Evolutionary conservation across 2,329 filamentous ascomycete genomes (phyloP).

Genomic region (Paecilomyces variotii): DNA sequence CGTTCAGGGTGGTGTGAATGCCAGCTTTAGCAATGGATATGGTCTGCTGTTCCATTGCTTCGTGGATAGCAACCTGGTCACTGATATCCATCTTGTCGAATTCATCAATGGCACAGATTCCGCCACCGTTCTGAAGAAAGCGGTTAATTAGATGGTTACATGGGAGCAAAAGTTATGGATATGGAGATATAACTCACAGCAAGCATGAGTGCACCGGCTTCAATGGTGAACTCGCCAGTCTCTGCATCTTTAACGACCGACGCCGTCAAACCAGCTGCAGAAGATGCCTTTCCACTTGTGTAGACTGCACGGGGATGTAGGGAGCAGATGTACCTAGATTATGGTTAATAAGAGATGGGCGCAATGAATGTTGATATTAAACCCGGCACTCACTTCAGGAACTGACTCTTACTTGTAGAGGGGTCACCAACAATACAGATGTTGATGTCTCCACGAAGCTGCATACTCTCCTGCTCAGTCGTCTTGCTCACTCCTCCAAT

Average conservation of each 20-base stretch:
- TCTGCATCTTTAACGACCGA: constrained; percentile 97
- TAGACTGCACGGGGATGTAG: constrained; percentile 96
- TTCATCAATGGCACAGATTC: constrained; percentile 96
- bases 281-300: constrained; percentile 95
- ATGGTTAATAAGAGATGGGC: not conserved
- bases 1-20: constrained; percentile 95
- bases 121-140: constrained; percentile 56
- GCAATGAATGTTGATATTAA: not conserved
- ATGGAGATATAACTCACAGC: constrained; percentile 44
- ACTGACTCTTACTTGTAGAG: constrained; percentile 94
- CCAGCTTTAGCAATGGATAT: constrained; percentile 98
- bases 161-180: not conserved
- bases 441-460: constrained; percentile 93
- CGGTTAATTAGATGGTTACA: constrained; percentile 2
- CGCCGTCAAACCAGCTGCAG: constrained; percentile 91
- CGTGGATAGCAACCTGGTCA: constrained; percentile 97
- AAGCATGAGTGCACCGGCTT: constrained; percentile 95
- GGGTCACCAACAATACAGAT: constrained; percentile 97
- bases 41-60: constrained; percentile 99
- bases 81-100: constrained; percentile 99
- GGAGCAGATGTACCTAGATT: constrained; percentile 70
- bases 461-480: constrained; percentile 81
- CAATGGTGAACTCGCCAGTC: constrained; percentile 97
- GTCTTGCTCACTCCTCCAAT: constrained; percentile 93
- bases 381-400: constrained; percentile 60